Evolutionary conservation across 2,329 filamentous ascomycete genomes (phyloP), one percentile per base, ranked within the genome.

Genomic region (Dothiorella sarmentorum): DNA sequence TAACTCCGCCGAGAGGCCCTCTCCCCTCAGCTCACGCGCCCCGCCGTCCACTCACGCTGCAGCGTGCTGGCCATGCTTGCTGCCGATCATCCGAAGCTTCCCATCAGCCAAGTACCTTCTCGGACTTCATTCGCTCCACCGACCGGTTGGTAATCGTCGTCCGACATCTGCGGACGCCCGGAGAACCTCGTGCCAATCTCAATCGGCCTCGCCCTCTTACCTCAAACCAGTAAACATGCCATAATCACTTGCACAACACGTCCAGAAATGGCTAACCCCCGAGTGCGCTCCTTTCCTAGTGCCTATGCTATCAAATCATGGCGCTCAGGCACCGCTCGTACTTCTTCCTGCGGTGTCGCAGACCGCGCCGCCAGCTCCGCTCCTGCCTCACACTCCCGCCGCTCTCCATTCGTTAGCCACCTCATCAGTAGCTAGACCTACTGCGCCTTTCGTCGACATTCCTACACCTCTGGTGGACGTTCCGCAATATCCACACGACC

Each of bases 251-350:
- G 18, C 47, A 33, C 18, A 4, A 4, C 47, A 20, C 7, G 18
- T 53, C 44, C 37, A 59, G 49, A 49, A 44, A 18, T 20, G 55
- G 55, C 55, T 57, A 57, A 57, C 42, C 15, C 42, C 29, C 33
- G 40, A 27, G 42, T 57, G 27, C 40, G 15, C 22, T 13, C 35
- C 6, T 18, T 17, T 17, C 37, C 35, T 60, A 60, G 58, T 60
- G 58, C 40, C 58, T 15, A 42, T 44, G 22, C 35, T 58, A 20
- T 27, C 31, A 22, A 17, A 58, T 27, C 55, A 61, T 58, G 59
- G 43, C 59, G 59, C 33, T 31, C 59, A 61, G 59, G 59, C 43
- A 58, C 59, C 59, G 55, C 55, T 60, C 56, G 42, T 55, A 55
- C 57, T 43, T 58, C 47, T 35, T 42, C 49, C 49, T 26, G 37